These are phyloP conservation scores for Aspergillus bombycis DNA, from an alignment of 2,329 filamentous ascomycete genomes.

Conservation along the genomic window DNA sequence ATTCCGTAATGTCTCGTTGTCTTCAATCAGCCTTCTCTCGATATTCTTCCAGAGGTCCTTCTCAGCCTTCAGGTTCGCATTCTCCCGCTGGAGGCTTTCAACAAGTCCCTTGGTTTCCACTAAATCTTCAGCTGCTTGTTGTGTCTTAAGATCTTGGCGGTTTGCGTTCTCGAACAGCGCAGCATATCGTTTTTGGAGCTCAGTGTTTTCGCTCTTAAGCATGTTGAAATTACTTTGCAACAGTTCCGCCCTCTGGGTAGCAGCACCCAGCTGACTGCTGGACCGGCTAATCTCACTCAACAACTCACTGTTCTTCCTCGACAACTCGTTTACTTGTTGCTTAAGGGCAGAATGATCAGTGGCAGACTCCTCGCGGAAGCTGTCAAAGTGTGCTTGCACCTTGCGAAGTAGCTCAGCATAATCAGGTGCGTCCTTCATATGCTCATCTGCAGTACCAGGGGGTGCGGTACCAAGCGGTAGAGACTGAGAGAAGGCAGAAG, in stretches of 20 bases:
- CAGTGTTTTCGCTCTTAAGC: conserved; percentile 79
- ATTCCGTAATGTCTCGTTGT: conserved; percentile 81
- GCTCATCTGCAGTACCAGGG: conserved; percentile 48
- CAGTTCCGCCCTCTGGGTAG: conserved; percentile 84
- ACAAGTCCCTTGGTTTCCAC: conserved; percentile 80
- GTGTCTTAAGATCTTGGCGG: conserved; percentile 85
- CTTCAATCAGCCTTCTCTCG: conserved; percentile 82
- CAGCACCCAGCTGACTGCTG: conserved; percentile 78
- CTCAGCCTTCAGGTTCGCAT: conserved; percentile 89
- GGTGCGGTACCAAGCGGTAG: conserved; percentile 59
- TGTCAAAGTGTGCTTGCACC: conserved; percentile 85
- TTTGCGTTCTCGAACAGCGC: conserved; percentile 78
- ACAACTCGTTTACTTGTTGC: conserved; percentile 79
- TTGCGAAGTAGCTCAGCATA: conserved; percentile 81
- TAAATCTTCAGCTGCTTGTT: conserved; percentile 90
- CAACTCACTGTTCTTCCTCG: conserved; percentile 77
- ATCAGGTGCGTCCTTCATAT: conserved; percentile 62
- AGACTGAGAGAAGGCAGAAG: conserved; percentile 72
- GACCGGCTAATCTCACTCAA: conserved; percentile 80
- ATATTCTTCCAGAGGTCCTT: conserved; percentile 95
- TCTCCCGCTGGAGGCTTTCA: conserved; percentile 88
- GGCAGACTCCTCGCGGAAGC: conserved; percentile 81
- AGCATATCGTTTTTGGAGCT: conserved; percentile 82
- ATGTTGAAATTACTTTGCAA: conserved; percentile 84
- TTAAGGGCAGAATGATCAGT: conserved; percentile 81